Base-by-base conservation (phyloP, 1,284 basidiomycete species). In the Papiliotrema laurentii region DNA sequence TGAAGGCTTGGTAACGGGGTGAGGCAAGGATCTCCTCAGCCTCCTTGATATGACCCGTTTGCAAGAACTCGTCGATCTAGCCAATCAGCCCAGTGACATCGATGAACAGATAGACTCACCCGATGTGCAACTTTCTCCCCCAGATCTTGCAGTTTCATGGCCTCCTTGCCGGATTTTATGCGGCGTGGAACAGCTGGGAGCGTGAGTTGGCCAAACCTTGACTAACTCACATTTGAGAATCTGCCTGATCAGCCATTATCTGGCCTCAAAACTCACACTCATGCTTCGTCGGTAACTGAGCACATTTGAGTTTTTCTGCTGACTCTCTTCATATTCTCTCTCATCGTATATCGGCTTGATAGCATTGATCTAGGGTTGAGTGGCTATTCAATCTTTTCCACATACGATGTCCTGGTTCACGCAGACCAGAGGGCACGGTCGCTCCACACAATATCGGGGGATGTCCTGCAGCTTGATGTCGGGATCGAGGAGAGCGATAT, bases 381-480 rank as follows among this genome's bases (percentile, higher is more conserved):
- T n/a, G n/a, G n/a, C n/a, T n/a, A n/a, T n/a, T n/a, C n/a, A n/a
- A n/a, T n/a, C n/a, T n/a, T n/a, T n/a, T n/a, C 31, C 11, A 64
- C 69, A 52, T 44, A 70, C 72, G 5, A 74, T 69, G 53, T 74
- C 71, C 49, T 74, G 71, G 53, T 74, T 74, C 16, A 62, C 45
- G 43, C 72, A 73, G 1, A 53, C 45, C 2, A 74, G 52, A 0
- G 71, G 72, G 49, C 64, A 63, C 9, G 65, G 57, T 25, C 72
- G 51, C 45, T 60, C 43, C 1, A 66, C 55, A 26, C 66, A 66
- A 11, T 57, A 43, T 24, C 60, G 55, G 4, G 69, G 70, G 9
- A 73, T 71, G 38, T 64, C 61, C 37, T 54, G 46, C 1, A 74
- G 54, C 10, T 42, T 42, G 7, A 69, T 55, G 45, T 68, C 64